These are phyloP conservation scores for Penicillium alfredii DNA, from an alignment of 495 filamentous ascomycete species.

Conservation along the genomic window DNA sequence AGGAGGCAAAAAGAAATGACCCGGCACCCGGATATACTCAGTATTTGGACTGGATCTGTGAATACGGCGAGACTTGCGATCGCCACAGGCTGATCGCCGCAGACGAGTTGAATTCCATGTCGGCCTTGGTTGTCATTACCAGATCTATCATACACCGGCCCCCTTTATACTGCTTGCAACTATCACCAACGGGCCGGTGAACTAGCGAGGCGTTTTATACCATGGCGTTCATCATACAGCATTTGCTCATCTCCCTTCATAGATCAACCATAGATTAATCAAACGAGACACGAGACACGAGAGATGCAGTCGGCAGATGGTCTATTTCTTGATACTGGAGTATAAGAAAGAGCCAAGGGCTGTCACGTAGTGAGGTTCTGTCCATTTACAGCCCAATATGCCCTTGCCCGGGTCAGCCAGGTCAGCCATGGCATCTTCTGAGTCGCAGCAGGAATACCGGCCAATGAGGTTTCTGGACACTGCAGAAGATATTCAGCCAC, in stretches of 20 bases:
- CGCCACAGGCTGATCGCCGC: too few species aligned
- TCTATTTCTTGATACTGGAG: neutral
- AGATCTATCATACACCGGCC: too few species aligned
- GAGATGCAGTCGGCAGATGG: constrained; percentile 5
- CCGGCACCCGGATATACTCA: too few species aligned
- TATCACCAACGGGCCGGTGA: neutral
- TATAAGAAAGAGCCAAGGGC: neutral
- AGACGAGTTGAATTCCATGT: too few species aligned
- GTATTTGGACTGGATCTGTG: too few species aligned
- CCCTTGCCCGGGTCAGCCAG: constrained; percentile 24
- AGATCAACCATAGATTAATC: constrained; percentile 10
- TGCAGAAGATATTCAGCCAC: constrained; percentile 5
- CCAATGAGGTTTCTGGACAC: neutral
- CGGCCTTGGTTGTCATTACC: too few species aligned
- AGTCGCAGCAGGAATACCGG: neutral
- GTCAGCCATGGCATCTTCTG: constrained; percentile 19
- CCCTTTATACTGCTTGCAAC: too few species aligned
- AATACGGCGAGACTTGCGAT: too few species aligned
- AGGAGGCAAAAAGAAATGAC: constrained; percentile 25
- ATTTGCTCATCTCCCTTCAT: constrained; percentile 5
- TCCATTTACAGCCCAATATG: constrained; percentile 18
- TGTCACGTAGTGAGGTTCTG: neutral
- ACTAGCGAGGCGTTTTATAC: constrained; percentile 21
- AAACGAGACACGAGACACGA: constrained; percentile 14
- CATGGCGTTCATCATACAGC: constrained; percentile 14